phyloP scores from a whole-genome alignment of 1,139 yeast genomes.

The Suhomyces maxii region DNA sequence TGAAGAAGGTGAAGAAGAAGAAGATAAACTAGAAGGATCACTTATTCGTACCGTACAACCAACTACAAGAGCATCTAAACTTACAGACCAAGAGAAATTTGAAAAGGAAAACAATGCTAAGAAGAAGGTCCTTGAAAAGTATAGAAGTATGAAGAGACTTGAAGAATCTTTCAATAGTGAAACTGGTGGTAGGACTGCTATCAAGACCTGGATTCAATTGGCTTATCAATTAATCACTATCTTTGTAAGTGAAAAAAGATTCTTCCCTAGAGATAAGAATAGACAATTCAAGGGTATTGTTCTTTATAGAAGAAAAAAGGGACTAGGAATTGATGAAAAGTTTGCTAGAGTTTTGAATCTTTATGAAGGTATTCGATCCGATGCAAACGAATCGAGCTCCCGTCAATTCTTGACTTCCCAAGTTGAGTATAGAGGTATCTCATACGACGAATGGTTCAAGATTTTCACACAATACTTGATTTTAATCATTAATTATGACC shows the following conservation, averaged over 20 bases:
- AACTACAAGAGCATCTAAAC: slow-evolving; percentile 26
- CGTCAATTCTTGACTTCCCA: slow-evolving; percentile 45
- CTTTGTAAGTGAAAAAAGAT: slow-evolving; percentile 72
- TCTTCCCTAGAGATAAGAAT: slow-evolving; percentile 75
- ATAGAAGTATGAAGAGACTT: slow-evolving; percentile 59
- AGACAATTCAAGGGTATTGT: slow-evolving; percentile 69
- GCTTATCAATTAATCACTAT: slow-evolving; percentile 83
- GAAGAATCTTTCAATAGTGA: slow-evolving; percentile 48
- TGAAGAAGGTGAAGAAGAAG: slow-evolving; percentile 14
- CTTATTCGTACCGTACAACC: slow-evolving; percentile 28
- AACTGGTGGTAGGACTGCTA: slow-evolving; percentile 58
- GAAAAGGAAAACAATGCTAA: slow-evolving; percentile 61
- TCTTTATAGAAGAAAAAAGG: slow-evolving; percentile 57
- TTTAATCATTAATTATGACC: slow-evolving; percentile 60
- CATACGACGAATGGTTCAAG: slow-evolving; percentile 80
- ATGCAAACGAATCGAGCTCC: slow-evolving; percentile 33
- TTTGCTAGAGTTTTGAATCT: slow-evolving; percentile 65
- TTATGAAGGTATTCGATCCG: slow-evolving; percentile 54
- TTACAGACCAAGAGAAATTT: slow-evolving; percentile 56
- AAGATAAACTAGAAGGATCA: slow-evolving; percentile 16
- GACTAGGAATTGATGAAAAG: slow-evolving; percentile 69
- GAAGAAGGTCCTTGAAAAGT: slow-evolving; percentile 63
- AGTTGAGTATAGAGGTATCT: slow-evolving; percentile 69
- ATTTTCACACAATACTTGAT: slow-evolving; percentile 78
- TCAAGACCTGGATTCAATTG: slow-evolving; percentile 77